Base-by-base conservation (phyloP, 169 alveolate genomes). In the Plasmodium gaboni region DNA sequence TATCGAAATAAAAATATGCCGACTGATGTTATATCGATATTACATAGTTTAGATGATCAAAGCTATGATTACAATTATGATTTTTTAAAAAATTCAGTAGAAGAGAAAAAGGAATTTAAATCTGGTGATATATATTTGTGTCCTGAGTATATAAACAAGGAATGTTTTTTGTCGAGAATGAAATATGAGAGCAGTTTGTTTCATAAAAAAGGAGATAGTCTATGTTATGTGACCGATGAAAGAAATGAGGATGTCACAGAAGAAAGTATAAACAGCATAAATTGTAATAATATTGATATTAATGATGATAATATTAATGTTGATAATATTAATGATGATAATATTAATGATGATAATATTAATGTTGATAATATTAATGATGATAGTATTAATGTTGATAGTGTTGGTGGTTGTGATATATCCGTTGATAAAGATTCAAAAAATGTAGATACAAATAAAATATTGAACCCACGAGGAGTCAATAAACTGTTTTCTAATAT, bases 101-200 rank as follows among this genome's bases (percentile, higher is more conserved):
- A 15, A 9, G 83, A 60, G 1, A 68, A 24, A 12, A n/a, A 24
- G 7, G 3, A 50, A 3, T 38, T 53, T 24, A 80, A 71, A 53
- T 50, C 83, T 1, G 90, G 90, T 2, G 90, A 80, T 44, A 80
- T 80, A 51, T 80, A 67, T 42, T 68, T 80, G 42, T 80, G 90
- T 46, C 90, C 90, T 28, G 90, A 70, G 9, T 80, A 80, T 28
- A 80, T 80, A 67, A 65, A 60, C 38, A 80, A 7, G 32, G 90
- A 80, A 64, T 80, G 90, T 67, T 38, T 68, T 7, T 15, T 80
- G 1, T 68, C 90, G 5, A 67, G 53, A 50, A 46, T 80, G 19
- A 80, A 28, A 2, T 80, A 80, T 71, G 90, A 80, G 38, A 8
- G 7, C 1, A 44, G n/a, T 5, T 2, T 80, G 28, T 12, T 80